Conservation (phyloP, 495 filamentous ascomycete species). For the Neurospora sp. region DNA sequence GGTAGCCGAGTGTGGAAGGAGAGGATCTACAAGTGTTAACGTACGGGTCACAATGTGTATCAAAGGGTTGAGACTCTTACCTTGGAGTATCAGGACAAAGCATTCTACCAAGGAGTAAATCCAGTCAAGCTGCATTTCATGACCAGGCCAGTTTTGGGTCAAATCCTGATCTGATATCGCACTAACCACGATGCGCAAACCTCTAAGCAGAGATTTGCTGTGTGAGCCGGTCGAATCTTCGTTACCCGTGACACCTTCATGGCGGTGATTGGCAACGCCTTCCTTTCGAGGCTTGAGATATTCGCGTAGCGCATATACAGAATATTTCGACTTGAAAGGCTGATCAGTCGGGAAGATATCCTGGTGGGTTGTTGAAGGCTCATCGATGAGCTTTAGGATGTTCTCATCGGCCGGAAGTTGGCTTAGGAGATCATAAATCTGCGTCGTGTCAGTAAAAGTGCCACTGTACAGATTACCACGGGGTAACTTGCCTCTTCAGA, state of each 20-base stretch:
- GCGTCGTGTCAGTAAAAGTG: slow-evolving; percentile 14
- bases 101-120: slow-evolving; percentile 32
- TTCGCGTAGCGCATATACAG: slow-evolving; percentile 50
- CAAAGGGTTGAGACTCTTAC: slow-evolving; percentile 14
- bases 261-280: not conserved
- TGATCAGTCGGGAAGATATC: slow-evolving; percentile 57
- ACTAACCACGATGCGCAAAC: slow-evolving; percentile 34
- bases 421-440: slow-evolving; percentile 66
- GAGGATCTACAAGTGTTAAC: slow-evolving; percentile 6
- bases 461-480: not conserved
- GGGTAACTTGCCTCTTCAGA: slow-evolving; percentile 47
- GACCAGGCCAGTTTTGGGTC: slow-evolving; percentile 25
- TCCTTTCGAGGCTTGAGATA: slow-evolving; percentile 21
- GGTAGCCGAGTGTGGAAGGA: slow-evolving; percentile 11
- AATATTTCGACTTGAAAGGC: slow-evolving; percentile 68
- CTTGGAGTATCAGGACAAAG: slow-evolving; percentile 32
- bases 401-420: slow-evolving; percentile 61
- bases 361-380: slow-evolving; percentile 38
- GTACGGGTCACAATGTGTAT: not conserved
- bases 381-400: slow-evolving; percentile 47
- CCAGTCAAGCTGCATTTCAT: slow-evolving; percentile 29
- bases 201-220: slow-evolving; percentile 22
- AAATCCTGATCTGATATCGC: slow-evolving; percentile 36
- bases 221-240: slow-evolving; percentile 10
- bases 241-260: not conserved